phyloP scores from a whole-genome alignment of 2,329 filamentous ascomycete genomes.

The Beauveria sp. region DNA sequence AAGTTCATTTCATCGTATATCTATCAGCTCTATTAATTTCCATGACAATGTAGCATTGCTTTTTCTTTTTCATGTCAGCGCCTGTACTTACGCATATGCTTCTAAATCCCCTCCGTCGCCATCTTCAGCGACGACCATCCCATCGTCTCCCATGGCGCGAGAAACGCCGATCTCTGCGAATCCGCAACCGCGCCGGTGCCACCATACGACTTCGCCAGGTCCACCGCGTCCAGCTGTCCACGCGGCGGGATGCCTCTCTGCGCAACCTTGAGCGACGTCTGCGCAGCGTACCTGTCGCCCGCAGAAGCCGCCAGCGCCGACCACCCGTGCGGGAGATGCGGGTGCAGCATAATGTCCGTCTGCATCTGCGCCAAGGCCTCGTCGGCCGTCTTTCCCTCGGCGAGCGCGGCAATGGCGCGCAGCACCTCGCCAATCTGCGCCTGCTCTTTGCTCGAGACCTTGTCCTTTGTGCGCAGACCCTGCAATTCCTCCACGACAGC shows the following conservation, averaged over 20 bases:
- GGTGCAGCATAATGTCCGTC: constrained; percentile 72
- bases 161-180: constrained; percentile 67
- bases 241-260: constrained; percentile 63
- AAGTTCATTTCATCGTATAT: background rate
- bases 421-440: constrained; percentile 66
- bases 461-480: constrained; percentile 59
- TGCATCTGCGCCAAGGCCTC: constrained; percentile 58
- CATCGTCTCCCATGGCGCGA: constrained; percentile 68
- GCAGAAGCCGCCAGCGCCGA: constrained; percentile 57
- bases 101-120: constrained; percentile 18
- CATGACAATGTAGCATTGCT: background rate
- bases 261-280: constrained; percentile 79
- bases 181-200: constrained; percentile 64
- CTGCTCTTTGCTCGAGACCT: constrained; percentile 55
- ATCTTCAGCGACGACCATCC: constrained; percentile 55
- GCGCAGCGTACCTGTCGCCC: constrained; percentile 48
- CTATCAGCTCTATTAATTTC: background rate
- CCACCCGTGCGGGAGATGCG: constrained; percentile 76
- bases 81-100: background rate
- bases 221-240: constrained; percentile 59
- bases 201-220: constrained; percentile 66
- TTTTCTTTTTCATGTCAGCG: background rate
- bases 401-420: constrained; percentile 60
- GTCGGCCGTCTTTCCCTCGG: constrained; percentile 38
- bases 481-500: constrained; percentile 75